phyloP scores from a whole-genome alignment of 495 filamentous ascomycete genomes.

The Glarea lozoyensis region DNA sequence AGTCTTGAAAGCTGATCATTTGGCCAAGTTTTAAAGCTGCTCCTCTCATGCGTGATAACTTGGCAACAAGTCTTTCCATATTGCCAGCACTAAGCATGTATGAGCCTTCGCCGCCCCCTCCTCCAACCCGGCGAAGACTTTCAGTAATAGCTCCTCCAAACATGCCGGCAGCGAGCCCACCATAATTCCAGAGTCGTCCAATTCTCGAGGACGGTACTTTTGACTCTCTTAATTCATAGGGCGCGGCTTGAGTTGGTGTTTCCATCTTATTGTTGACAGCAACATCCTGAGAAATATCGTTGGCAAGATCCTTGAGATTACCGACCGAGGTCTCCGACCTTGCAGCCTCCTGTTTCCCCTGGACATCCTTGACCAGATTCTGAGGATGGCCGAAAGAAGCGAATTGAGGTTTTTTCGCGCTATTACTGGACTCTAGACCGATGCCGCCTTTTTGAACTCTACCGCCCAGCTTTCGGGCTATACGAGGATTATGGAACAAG shows the following conservation, averaged over 20 bases:
- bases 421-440: constrained; percentile 1
- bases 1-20: constrained; percentile 96
- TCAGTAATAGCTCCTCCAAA: constrained; percentile 88
- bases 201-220: constrained; percentile 82
- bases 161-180: constrained; percentile 89
- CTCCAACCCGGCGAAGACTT: constrained; percentile 61
- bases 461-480: constrained; percentile 44
- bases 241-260: too few species aligned
- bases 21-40: constrained; percentile 97
- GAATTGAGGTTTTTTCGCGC: background rate
- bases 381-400: too few species aligned
- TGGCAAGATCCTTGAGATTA: too few species aligned
- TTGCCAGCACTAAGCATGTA: constrained; percentile 83
- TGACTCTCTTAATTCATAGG: constrained; percentile 77
- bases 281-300: too few species aligned
- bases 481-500: constrained; percentile 51
- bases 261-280: constrained; percentile 15
- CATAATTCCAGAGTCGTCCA: constrained; percentile 87
- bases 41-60: constrained; percentile 90
- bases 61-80: constrained; percentile 84
- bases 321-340: too few species aligned
- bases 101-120: constrained; percentile 48
- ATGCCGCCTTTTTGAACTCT: constrained; percentile 9
- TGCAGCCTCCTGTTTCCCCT: too few species aligned
- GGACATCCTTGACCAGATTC: too few species aligned